phyloP scores from a whole-genome alignment of 2,329 filamentous ascomycete genomes.

The Paraconiothyrium brasiliense region DNA sequence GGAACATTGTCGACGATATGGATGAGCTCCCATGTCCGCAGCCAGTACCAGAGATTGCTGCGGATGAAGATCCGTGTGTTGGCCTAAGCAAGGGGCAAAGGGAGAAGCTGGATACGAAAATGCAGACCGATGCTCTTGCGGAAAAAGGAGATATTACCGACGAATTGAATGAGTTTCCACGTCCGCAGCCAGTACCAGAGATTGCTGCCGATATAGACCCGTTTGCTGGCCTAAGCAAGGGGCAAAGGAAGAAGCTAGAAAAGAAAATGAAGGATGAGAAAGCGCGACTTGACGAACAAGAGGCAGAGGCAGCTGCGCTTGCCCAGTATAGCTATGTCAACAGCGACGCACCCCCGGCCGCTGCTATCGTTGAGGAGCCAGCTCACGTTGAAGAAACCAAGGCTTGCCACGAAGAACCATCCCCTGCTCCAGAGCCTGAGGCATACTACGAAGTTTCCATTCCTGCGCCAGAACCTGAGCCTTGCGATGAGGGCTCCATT shows the following conservation, averaged over 20 bases:
- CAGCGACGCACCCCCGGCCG: background rate
- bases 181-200: background rate
- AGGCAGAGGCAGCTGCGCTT: background rate
- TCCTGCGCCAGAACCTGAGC: background rate
- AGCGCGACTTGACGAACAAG: background rate
- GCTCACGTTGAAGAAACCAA: slow-evolving; percentile 2
- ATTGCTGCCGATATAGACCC: slow-evolving; percentile 1
- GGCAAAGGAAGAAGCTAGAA: background rate
- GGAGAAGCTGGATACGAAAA: slow-evolving; percentile 2
- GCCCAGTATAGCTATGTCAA: background rate
- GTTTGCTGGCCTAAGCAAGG: slow-evolving; percentile 1
- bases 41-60: background rate
- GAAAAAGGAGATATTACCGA: background rate
- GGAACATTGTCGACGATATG: background rate
- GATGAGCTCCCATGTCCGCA: background rate
- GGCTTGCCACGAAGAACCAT: no score
- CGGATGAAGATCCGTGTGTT: slow-evolving; percentile 1
- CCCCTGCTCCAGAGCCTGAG: background rate
- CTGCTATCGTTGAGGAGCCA: background rate
- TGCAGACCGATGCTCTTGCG: background rate
- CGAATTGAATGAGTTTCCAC: background rate
- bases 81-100: background rate
- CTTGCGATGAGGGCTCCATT: background rate
- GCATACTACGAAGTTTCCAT: slow-evolving; percentile 1
- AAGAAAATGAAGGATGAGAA: background rate